Percentiles rank a stretch among this genome's conserved stretches.
These are phyloP conservation scores for Aphanomyces stellatus DNA, from an alignment of 352 stramenopile genomes.

Conservation along the genomic window DNA sequence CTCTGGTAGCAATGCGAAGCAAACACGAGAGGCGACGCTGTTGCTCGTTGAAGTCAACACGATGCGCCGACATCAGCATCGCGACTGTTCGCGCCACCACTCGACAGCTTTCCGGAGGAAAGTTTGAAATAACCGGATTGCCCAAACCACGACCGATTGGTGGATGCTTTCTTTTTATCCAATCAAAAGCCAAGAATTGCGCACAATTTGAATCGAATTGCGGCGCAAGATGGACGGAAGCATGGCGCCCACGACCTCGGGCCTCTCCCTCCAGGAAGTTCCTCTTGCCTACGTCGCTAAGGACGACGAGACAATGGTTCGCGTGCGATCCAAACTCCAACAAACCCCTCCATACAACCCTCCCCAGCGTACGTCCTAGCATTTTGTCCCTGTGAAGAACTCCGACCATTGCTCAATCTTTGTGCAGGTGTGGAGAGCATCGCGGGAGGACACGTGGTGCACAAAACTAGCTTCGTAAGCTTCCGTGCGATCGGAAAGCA, in stretches of 20 bases:
- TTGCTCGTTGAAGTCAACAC: neutral
- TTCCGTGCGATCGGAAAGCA: constrained; percentile 14
- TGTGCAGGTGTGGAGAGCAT: neutral
- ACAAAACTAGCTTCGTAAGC: neutral
- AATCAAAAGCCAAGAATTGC: neutral
- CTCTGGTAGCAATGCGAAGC: neutral
- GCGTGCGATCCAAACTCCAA: neutral
- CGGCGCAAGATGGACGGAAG: constrained; percentile 5
- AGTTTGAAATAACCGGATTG: neutral
- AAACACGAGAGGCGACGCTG: neutral
- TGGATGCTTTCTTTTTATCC: neutral
- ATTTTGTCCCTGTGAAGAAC: too few species aligned
- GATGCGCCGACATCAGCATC: neutral
- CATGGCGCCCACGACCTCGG: neutral
- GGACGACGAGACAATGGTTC: neutral
- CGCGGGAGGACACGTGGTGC: neutral
- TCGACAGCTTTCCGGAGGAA: neutral
- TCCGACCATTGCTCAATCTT: neutral
- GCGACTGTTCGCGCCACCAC: neutral
- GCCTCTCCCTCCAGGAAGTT: constrained; percentile 1
- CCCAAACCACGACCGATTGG: neutral
- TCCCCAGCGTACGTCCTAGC: neutral
- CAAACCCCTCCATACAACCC: constrained; percentile 1
- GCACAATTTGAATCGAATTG: neutral
- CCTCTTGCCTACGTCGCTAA: constrained; percentile 12